Base-by-base conservation (phyloP, 768 basidiomycete species). In the Xerocomellus intermedius region DNA sequence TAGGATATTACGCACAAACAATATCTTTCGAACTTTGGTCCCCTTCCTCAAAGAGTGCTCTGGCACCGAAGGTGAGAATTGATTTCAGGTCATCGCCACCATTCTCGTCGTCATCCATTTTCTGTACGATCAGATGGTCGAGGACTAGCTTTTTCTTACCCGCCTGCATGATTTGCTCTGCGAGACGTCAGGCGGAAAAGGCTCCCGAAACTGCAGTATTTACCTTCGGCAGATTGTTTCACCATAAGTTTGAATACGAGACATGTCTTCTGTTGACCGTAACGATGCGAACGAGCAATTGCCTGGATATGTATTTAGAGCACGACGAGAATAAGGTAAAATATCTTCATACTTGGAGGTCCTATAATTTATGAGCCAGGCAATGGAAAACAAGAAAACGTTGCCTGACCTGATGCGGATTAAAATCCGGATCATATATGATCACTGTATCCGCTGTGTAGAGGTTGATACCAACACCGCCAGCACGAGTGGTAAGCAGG, bases 161-260 rank as follows among this genome's bases (percentile, higher is more conserved):
- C 24, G 86, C 82, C 72, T 93, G 86, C 72, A 96, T 80, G 62
- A 97, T 98, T 42, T 87, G 88, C 65, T 97, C 94, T 96, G 63
- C 19, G 38, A 41, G n/a, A 59, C 17, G 37, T 64, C 54, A 55
- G 56, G 49, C 21, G 21, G 14, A 21, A 19, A 17, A 14, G 24
- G 36, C 19, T 39, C 22, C 38, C n/a, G 24, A 54, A 42, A 14
- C n/a, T 42, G 17, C 16, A 22, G 37, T 19, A 45, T 69, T 54
- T 50, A 85, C 91, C 92, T 81, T 95, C 92, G 12, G 95, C 92
- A 8, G 94, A 92, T 52, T 89, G 86, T 70, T 96, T 96, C 51
- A 93, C 84, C 91, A 98, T 94, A 39, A 99, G 73, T 68, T 96
- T 98, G 79, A 98, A 96, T 24, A 96, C 94, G 42, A 96, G 78